A percentile compares a stretch with the other conserved stretches of the same genome.
Conservation (phyloP, 805 yeast genomes). For the fission yeast (Schizosaccharomyces pombe) region ASM294v3 CU329670.1:909501-910000, state of each 20-base stretch:
- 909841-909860: conserved; percentile 48
- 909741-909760: conserved; percentile 20
- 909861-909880: conserved; percentile 70
- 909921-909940: conserved; percentile 52
- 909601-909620: conserved; percentile 30
- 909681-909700: conserved; percentile 21
- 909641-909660: conserved; percentile 34
- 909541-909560: conserved; percentile 68
- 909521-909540: conserved; percentile 51
- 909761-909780: conserved; percentile 55
- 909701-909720: conserved; percentile 28
- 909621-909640: conserved; percentile 31
- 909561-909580: conserved; percentile 32
- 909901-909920: conserved; percentile 65
- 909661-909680: conserved; percentile 26
- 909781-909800: conserved; percentile 39
- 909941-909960: conserved; percentile 36
- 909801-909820: conserved; percentile 56
- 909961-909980: conserved; percentile 33
- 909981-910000: conserved; percentile 31
- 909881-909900: conserved; percentile 52
- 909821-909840: conserved; percentile 52
- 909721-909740: conserved; percentile 23
- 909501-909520: conserved; percentile 27
- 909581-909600: conserved; percentile 6